Conservation (phyloP, 1,284 basidiomycete species). For the Apiotrichum porosum region DNA sequence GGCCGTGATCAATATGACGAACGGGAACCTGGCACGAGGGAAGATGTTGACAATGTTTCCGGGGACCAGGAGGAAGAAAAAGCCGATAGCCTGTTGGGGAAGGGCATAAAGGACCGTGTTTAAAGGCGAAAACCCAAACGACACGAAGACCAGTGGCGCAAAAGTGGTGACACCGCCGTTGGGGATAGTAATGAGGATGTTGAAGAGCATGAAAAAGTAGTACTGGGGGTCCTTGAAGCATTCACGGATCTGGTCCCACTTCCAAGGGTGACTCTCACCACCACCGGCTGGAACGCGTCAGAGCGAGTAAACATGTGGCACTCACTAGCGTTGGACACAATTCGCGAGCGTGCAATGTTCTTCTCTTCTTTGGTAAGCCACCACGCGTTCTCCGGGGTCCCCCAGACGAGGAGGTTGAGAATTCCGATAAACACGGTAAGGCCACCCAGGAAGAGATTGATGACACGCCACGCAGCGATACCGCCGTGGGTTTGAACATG, state of each 20-base stretch:
- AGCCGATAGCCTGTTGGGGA: constrained; percentile 7
- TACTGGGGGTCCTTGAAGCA: constrained; percentile 30
- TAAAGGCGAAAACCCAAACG: too few relatives aligned
- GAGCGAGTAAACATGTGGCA: not conserved
- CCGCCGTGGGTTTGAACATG: constrained; percentile 10
- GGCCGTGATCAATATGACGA: constrained; percentile 20
- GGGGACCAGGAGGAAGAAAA: constrained; percentile 22
- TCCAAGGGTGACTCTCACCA: constrained; percentile 23
- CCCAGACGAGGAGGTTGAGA: constrained; percentile 15
- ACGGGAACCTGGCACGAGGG: constrained; percentile 13
- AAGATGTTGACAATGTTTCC: constrained; percentile 22
- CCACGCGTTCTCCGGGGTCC: constrained; percentile 19
- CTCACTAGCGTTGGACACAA: constrained; percentile 16
- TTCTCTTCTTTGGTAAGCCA: constrained; percentile 20
- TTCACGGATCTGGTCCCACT: constrained; percentile 26
- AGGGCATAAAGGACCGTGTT: too few relatives aligned
- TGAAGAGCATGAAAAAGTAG: constrained; percentile 10
- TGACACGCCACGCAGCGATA: constrained; percentile 22
- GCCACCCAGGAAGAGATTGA: constrained; percentile 27
- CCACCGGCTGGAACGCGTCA: constrained; percentile 1
- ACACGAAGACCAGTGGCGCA: too few relatives aligned
- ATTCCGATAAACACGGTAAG: constrained; percentile 14
- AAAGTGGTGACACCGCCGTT: not conserved
- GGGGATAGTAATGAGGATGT: not conserved
- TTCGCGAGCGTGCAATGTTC: constrained; percentile 19